Evolutionary conservation across 2,329 filamentous ascomycete genomes (phyloP), one percentile per base, ranked within the genome.

Genomic region (Colletotrichum sp.): DNA sequence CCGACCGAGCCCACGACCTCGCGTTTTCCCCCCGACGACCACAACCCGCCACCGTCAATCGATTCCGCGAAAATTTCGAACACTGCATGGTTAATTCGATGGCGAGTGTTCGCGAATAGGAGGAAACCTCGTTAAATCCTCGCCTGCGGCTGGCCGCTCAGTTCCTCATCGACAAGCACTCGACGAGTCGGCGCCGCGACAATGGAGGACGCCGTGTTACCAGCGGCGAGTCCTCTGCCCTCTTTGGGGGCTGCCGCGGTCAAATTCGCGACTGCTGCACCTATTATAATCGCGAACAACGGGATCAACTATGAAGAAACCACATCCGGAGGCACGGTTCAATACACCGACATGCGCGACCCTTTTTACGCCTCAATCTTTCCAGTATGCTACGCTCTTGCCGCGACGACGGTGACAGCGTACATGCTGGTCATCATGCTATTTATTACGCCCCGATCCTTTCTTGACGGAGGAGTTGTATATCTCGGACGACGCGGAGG

Each of bases 361-460:
- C 96, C 96, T 10, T 99, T 99, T 85, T 98, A 98, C 85, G 94
- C 96, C 71, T 98, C 96, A 48, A 96, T 95, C 24, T 96, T 97
- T 60, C 96, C 97, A 16, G 96, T 98, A 84, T 94, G 95, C 80
- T 99, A 98, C 82, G 96, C 96, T 61, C 94, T 99, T 70, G 96
- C 96, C 72, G 95, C 96, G 18, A 95, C 95, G 21, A 99, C 96
- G 1, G 94, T 98, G 71, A 93, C 98, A 66, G 94, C 96, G 65
- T 99, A 98, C 86, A 94, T 98, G 82, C 92, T 99, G 63, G 94
- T 98, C 79, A 95, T 98, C 78, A 98, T 98, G 91, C 92, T 99
- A 48, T 92, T 98, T 82, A 96, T 98, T 80, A 98, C 96, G 1
- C 96, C 96, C n/a, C 93, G 96, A 67, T 98, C 97, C 5, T 98